Conservation (phyloP, 1,284 basidiomycete genomes). For the Volvariella surrecta region DNA sequence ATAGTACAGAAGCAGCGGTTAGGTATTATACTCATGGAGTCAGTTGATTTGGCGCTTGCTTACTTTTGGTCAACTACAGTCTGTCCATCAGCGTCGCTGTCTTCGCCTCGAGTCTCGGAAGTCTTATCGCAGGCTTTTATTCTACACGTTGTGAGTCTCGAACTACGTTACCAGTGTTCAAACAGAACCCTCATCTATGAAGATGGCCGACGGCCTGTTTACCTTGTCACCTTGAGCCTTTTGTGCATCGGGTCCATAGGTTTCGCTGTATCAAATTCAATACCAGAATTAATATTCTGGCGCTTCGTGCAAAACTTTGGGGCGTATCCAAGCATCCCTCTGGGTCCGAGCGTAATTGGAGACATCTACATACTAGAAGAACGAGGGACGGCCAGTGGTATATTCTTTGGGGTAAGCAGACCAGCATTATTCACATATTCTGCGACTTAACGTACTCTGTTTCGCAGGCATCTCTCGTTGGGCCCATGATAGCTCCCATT, state of each 20-base stretch:
- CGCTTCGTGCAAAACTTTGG: constrained; percentile 62
- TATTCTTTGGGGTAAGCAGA: constrained; percentile 44
- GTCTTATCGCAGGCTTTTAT: too few species aligned
- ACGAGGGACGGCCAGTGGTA: constrained; percentile 53
- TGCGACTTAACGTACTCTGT: neutral
- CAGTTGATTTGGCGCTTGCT: too few species aligned
- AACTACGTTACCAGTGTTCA: too few species aligned
- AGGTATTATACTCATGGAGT: too few species aligned
- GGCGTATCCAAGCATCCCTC: constrained; percentile 39
- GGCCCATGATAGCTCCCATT: constrained; percentile 27
- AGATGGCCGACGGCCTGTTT: neutral
- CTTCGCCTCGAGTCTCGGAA: too few species aligned
- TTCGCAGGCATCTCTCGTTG: constrained; percentile 25
- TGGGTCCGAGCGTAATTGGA: constrained; percentile 57
- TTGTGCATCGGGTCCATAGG: constrained; percentile 54
- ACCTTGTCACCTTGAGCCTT: constrained; percentile 16
- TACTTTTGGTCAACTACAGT: too few species aligned
- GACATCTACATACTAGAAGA: constrained; percentile 58
- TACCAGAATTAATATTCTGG: constrained; percentile 48
- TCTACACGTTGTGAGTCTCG: too few species aligned
- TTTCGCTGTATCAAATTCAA: constrained; percentile 36
- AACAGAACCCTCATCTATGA: too few species aligned
- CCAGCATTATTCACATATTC: neutral
- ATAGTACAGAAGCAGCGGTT: too few species aligned
- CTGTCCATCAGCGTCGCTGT: too few species aligned